Conservation (phyloP, 2,329 filamentous ascomycete genomes). For the Trichoderma sp. region DNA sequence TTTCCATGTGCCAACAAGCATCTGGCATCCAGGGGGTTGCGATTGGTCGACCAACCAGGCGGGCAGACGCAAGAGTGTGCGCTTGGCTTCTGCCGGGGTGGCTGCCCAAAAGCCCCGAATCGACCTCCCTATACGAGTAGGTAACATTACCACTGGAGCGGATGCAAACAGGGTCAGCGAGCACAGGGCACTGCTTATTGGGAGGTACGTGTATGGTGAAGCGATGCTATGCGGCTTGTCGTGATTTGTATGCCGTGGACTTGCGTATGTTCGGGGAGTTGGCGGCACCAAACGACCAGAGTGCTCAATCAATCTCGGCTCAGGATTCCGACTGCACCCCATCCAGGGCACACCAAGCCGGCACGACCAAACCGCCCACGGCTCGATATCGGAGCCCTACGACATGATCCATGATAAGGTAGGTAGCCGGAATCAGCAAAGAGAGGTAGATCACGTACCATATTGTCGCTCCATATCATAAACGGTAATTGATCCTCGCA, state of each 20-base stretch:
- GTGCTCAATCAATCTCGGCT: conserved; percentile 10
- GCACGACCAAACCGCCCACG: neutral
- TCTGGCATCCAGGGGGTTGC: neutral
- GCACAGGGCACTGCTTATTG: conserved; percentile 15
- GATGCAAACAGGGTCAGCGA: conserved; percentile 9
- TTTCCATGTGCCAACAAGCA: conserved; percentile 28
- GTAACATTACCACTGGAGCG: conserved; percentile 28
- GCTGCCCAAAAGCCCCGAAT: conserved; percentile 6
- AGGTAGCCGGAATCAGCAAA: neutral
- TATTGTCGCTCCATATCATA: neutral
- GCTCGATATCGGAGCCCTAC: conserved; percentile 16
- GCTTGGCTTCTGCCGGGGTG: conserved; percentile 26
- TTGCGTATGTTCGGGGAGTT: neutral
- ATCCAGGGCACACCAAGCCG: neutral
- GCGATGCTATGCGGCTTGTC: neutral
- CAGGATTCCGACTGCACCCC: conserved; percentile 19
- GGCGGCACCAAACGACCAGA: neutral
- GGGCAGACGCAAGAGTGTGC: conserved; percentile 15
- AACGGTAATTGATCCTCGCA: neutral
- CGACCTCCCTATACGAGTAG: conserved; percentile 27
- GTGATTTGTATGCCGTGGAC: neutral
- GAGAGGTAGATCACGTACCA: neutral
- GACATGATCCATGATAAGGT: neutral
- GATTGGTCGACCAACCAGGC: conserved; percentile 11
- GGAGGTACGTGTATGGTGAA: no score